Base-by-base conservation (phyloP, 2,329 filamentous ascomycete genomes). In the Trichoderma sp. region DNA sequence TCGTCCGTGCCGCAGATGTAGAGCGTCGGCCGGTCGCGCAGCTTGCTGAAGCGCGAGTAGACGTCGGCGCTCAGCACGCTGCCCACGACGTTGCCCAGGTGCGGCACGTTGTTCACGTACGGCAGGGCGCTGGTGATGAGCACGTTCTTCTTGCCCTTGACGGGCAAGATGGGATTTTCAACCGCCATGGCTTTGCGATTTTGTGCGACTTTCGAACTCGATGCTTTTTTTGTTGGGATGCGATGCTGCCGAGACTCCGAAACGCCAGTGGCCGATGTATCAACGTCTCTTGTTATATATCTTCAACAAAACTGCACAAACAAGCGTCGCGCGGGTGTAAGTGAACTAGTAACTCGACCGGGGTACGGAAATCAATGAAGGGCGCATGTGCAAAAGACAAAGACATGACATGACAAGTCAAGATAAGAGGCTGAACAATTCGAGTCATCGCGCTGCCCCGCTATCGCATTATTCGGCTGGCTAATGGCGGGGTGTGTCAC, bases 111-210 rank as follows among this genome's bases (percentile, higher is more conserved):
- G 76, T 89, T 88, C 70, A 83, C 79, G 72, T 97, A 97, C 48
- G 93, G 93, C 55, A 97, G 79, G n/a, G 93, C 93, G 71, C 90
- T 94, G 50, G 94, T 97, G 72, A 98, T 89, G 68, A 98, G 85
- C 71, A 96, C 87, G 77, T 97, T 98, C 72, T 88, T 85, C 83
- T 96, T 89, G 71, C 90, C 90, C 75, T 86, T 80, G 72, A 87
- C 78, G 69, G 90, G 90, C 69, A 91, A 77, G 67, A 90, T 85
- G 68, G 80, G 65, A 47, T 60, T 48, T 64, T 67, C 62, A 52
- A 52, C 62, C 47, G 61, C 65, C 65, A 67, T 67, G 17, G 47
- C 28, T 24, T 24, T 57, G 39, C 51, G 17, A 55, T 34, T 41
- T 17, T 4, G 15, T 61, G 34, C 45, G 57, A 60, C 50, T 26